Evolutionary conservation across 768 basidiomycete genomes (phyloP).

Genomic region (Auricularia sp.): DNA sequence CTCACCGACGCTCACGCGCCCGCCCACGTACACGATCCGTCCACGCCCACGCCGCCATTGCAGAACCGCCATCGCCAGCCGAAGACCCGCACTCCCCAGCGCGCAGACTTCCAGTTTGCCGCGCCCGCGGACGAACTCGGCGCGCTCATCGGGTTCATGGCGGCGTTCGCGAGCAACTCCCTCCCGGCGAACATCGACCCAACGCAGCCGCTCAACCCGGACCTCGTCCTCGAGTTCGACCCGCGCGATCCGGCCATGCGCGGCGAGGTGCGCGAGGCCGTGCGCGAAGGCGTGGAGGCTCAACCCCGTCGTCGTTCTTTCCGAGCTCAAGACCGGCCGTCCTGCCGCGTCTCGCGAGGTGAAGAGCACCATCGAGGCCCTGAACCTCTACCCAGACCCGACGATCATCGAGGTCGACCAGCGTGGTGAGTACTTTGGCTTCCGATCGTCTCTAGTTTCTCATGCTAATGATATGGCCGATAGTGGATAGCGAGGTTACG

Average conservation of each 20-base stretch:
- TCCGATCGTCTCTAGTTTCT: not conserved
- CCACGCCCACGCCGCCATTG: not conserved
- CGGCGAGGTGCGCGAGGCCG: constrained; percentile 51
- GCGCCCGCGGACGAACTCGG: constrained; percentile 55
- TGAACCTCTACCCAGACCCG: constrained; percentile 52
- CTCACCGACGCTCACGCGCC: too few species aligned
- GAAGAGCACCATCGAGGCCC: constrained; percentile 42
- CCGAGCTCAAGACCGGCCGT: constrained; percentile 57
- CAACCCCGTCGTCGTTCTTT: constrained; percentile 66
- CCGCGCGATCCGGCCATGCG: constrained; percentile 35
- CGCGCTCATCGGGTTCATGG: constrained; percentile 62
- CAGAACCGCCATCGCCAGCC: not conserved
- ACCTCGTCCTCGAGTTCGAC: constrained; percentile 76
- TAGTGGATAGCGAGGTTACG: constrained; percentile 55
- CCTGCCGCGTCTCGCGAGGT: constrained; percentile 58
- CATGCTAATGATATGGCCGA: not conserved
- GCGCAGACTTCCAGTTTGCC: not conserved
- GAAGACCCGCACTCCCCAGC: not conserved
- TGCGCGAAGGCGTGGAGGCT: constrained; percentile 60
- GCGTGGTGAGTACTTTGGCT: constrained; percentile 29
- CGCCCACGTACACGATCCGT: too few species aligned
- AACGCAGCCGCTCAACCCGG: constrained; percentile 55
- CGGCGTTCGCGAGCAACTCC: constrained; percentile 62
- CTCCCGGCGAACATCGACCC: constrained; percentile 62
- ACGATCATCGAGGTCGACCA: constrained; percentile 63